phyloP scores from a whole-genome alignment of 2,329 filamentous ascomycete species.

The Thermoascus crustaceus region DNA sequence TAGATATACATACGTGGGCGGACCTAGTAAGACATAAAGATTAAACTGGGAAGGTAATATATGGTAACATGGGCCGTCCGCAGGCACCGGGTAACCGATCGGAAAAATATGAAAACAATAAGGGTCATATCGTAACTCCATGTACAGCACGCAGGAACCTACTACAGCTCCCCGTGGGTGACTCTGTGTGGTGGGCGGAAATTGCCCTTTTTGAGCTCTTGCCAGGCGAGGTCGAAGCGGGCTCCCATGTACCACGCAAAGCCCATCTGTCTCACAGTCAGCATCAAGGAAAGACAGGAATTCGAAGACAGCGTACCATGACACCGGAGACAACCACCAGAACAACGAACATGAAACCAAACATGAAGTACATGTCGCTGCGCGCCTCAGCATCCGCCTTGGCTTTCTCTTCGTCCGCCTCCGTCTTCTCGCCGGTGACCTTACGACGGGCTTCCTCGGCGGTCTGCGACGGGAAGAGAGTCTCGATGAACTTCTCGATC shows the following conservation, averaged over 20 bases:
- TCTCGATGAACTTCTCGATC: slow-evolving; percentile 94
- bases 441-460: slow-evolving; percentile 46
- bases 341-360: slow-evolving; percentile 62
- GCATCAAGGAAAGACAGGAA: slow-evolving; percentile 2
- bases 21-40: background rate
- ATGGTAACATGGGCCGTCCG: slow-evolving; percentile 21
- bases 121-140: slow-evolving; percentile 28
- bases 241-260: slow-evolving; percentile 74
- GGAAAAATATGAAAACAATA: slow-evolving; percentile 9
- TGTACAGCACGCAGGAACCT: slow-evolving; percentile 11
- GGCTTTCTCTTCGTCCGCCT: slow-evolving; percentile 48
- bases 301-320: slow-evolving; percentile 63
- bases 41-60: slow-evolving; percentile 7
- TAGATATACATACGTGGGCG: slow-evolving; percentile 2
- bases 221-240: slow-evolving; percentile 64
- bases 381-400: slow-evolving; percentile 42
- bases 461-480: slow-evolving; percentile 78
- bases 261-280: slow-evolving; percentile 51
- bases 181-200: slow-evolving; percentile 31
- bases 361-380: slow-evolving; percentile 54
- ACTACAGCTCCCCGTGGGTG: slow-evolving; percentile 38
- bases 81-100: slow-evolving; percentile 13
- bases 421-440: slow-evolving; percentile 47
- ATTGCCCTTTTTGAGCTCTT: slow-evolving; percentile 46
- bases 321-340: slow-evolving; percentile 62